Evolutionary conservation across 176 grass and related monocot species (phyloP), one percentile per base, ranked within the genome.

Genomic region (Metroxylon sagu): DNA sequence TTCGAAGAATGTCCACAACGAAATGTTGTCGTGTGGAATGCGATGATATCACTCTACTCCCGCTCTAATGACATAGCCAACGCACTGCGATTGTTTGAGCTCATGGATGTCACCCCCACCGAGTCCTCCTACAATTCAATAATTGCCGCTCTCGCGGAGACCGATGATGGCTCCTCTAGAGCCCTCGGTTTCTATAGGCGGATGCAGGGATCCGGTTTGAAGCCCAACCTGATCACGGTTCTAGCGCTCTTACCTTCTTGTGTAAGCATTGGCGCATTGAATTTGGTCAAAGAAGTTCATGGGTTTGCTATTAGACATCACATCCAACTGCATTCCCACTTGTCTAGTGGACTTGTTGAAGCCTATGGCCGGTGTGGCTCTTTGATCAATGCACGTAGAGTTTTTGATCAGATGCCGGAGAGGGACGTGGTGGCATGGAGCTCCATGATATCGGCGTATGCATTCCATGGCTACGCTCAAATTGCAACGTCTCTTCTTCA

Each of bases 401-500:
- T 85, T n/a, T 89, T 89, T 3, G 60, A 89, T 23, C 62, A 61
- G 50, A 69, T 76, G 53, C 35, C 72, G 43, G 75, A 79, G 53
- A 76, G 81, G 0, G 86, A 89, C 17, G 62, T 89, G 14, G 86
- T 89, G 26, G 75, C 68, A 2, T 89, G 75, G 86, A 89, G 78
- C 61, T 66, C 86, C 53, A 64, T 85, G 10, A 59, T 85, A 5
- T 89, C 86, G 6, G 78, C 82, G 2, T 85, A 85, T 3, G 86
- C 86, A 1, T 89, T 89, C 66, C 86, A 89, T 62, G 86, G 86
- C 26, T 63, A 65, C 4, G 74, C 78, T 0, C 49, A 78, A 10
- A 76, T 65, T 6, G 78, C 81, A 1, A 66, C 73, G 78, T 76
- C 67, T 0, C 62, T 82, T 4, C 79, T 89, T 72, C 30, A 76